phyloP scores from a whole-genome alignment of 805 yeast genomes.

The Candida caryicola region DNA sequence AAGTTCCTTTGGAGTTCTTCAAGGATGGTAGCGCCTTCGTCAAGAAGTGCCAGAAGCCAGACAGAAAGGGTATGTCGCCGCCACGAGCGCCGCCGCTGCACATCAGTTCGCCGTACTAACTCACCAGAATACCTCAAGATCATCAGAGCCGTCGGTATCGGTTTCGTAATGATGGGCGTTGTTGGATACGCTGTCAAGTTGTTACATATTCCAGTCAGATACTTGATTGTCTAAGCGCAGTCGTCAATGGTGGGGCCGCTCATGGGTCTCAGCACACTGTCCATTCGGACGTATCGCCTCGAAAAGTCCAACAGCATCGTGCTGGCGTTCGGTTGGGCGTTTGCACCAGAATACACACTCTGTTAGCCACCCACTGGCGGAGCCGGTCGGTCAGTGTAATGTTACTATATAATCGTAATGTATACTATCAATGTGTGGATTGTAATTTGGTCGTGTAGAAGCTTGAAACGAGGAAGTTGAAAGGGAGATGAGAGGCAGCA shows the following conservation, averaged over 20 bases:
- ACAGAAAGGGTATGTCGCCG: slow-evolving; percentile 58
- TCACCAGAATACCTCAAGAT: slow-evolving; percentile 75
- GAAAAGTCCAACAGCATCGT: too few species aligned
- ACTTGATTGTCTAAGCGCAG: slow-evolving; percentile 73
- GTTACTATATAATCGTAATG: neutral
- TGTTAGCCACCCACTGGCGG: neutral
- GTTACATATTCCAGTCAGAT: slow-evolving; percentile 93
- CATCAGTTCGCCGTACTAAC: slow-evolving; percentile 17
- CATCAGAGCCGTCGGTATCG: slow-evolving; percentile 93
- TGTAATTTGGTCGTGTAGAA: too few species aligned
- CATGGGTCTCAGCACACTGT: too few species aligned
- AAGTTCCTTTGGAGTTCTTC: slow-evolving; percentile 86
- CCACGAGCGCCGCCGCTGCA: neutral
- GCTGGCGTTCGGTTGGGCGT: too few species aligned
- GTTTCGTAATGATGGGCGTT: slow-evolving; percentile 96
- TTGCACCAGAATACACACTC: too few species aligned
- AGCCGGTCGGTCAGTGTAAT: neutral
- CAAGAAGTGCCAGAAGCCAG: slow-evolving; percentile 91
- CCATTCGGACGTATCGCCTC: too few species aligned
- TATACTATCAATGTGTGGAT: too few species aligned
- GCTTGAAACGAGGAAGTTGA: too few species aligned
- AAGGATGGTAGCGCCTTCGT: slow-evolving; percentile 89
- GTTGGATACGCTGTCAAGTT: slow-evolving; percentile 95
- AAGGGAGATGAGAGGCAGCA: too few species aligned
- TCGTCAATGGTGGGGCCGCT: too few species aligned